Conservation (phyloP, 495 filamentous ascomycete genomes). For the Penicillium canescens region DNA sequence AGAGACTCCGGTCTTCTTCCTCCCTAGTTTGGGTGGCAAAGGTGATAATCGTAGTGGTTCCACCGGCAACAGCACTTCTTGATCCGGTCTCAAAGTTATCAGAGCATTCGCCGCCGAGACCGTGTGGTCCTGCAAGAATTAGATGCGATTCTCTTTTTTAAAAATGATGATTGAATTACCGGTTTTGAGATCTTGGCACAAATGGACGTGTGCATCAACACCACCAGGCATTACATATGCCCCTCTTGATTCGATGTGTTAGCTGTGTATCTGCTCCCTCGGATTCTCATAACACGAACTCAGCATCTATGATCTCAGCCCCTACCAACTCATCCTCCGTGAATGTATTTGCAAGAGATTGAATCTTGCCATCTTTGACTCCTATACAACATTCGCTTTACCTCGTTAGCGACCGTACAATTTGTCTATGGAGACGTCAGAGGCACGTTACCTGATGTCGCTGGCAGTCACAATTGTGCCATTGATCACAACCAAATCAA, state of each 20-base stretch:
- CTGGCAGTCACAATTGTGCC: slow-evolving; percentile 11
- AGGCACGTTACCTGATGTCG: slow-evolving; percentile 6
- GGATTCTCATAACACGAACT: slow-evolving; percentile 1
- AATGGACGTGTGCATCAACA: slow-evolving; percentile 42
- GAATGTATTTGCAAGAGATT: slow-evolving; percentile 9
- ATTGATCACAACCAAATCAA: slow-evolving; percentile 13
- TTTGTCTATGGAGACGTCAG: background rate
- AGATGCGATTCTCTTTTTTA: background rate
- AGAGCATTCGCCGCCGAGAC: slow-evolving; percentile 11
- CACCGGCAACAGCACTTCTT: slow-evolving; percentile 54
- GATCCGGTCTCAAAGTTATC: slow-evolving; percentile 25
- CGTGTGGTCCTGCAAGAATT: slow-evolving; percentile 5
- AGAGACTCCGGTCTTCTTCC: background rate
- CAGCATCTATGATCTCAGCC: slow-evolving; percentile 12
- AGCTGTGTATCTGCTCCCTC: background rate
- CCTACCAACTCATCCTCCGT: slow-evolving; percentile 5
- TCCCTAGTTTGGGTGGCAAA: slow-evolving; percentile 41
- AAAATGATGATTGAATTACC: background rate
- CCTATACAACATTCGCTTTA: slow-evolving; percentile 14
- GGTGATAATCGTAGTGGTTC: slow-evolving; percentile 58
- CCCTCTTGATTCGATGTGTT: slow-evolving; percentile 1
- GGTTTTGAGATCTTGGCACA: slow-evolving; percentile 20
- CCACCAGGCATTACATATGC: slow-evolving; percentile 35
- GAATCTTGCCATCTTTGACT: slow-evolving; percentile 15
- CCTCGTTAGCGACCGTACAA: background rate